phyloP scores from a whole-genome alignment of 768 basidiomycete genomes.

The Multifurca ochricompacta region DNA sequence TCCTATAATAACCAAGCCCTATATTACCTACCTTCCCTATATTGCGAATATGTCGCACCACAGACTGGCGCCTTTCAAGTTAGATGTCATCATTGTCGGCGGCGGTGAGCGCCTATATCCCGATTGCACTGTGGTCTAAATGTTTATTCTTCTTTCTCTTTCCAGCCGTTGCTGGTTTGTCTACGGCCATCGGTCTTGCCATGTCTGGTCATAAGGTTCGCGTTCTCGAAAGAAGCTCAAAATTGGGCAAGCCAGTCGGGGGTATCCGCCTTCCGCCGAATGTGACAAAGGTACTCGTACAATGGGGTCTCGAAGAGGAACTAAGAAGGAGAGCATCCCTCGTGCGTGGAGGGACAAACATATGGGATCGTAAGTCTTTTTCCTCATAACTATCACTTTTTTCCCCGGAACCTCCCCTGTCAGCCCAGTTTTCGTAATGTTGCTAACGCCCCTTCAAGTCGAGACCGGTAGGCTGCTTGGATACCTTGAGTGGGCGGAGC shows the following conservation, averaged over 20 bases:
- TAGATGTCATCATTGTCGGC: constrained; percentile 20
- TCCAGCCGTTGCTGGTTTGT: constrained; percentile 16
- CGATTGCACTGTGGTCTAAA: too few species aligned
- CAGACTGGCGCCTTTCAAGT: constrained; percentile 3
- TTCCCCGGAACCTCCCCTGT: not conserved
- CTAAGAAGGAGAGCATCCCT: constrained; percentile 1
- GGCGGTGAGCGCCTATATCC: constrained; percentile 4
- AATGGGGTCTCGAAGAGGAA: constrained; percentile 20
- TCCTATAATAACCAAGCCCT: too few species aligned
- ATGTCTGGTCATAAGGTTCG: constrained; percentile 19
- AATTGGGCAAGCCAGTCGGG: not conserved
- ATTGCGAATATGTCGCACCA: not conserved
- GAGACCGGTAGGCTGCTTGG: constrained; percentile 9
- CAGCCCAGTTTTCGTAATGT: not conserved
- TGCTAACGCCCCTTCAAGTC: not conserved
- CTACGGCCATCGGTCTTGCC: constrained; percentile 18
- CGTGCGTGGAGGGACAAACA: not conserved
- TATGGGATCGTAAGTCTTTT: constrained; percentile 15
- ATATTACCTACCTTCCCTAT: not conserved
- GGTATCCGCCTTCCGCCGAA: constrained; percentile 18
- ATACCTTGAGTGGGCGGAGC: constrained; percentile 9
- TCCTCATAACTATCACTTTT: not conserved
- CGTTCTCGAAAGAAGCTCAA: constrained; percentile 8
- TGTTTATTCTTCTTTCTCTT: not conserved
- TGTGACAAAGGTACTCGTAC: constrained; percentile 17